Percentiles rank a stretch among this genome's conserved stretches.
Evolutionary conservation across 78 protist genomes (phyloP).

Genomic region (Dictyostelium citrinum): DNA sequence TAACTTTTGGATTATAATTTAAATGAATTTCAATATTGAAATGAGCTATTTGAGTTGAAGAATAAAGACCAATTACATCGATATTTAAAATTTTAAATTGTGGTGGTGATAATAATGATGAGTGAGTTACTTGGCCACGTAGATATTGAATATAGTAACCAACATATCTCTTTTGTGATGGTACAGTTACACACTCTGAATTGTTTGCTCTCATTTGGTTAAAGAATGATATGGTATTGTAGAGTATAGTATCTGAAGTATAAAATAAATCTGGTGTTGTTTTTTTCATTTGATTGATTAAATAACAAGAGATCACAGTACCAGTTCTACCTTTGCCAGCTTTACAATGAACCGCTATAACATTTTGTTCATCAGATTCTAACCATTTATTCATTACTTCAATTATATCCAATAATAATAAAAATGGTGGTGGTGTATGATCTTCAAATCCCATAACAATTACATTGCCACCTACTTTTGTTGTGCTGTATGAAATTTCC

Average conservation of each 20-base stretch:
- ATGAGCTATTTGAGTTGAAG: not conserved
- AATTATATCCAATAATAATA: conserved; percentile 16
- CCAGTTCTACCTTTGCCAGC: conserved; percentile 77
- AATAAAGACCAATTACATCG: not conserved
- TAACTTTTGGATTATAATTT: conserved; percentile 36
- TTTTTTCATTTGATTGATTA: not conserved
- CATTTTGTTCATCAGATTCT: not conserved
- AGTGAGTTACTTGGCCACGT: not conserved
- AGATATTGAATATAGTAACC: conserved; percentile 57
- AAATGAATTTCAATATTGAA: conserved; percentile 7
- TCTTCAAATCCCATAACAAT: conserved; percentile 38
- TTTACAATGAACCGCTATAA: conserved; percentile 64
- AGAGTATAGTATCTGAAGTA: conserved; percentile 10
- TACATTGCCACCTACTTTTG: conserved; percentile 44
- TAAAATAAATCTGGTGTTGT: conserved; percentile 34
- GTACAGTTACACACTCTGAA: conserved; percentile 48
- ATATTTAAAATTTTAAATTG: not conserved
- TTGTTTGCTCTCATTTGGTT: conserved; percentile 16
- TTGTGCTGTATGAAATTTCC: conserved; percentile 49
- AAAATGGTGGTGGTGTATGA: conserved; percentile 75
- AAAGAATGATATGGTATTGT: conserved; percentile 5
- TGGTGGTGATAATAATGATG: not conserved
- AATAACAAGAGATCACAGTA: conserved; percentile 20
- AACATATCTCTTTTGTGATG: conserved; percentile 58
- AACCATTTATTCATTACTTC: conserved; percentile 30